Base-by-base conservation (phyloP, 2,329 filamentous ascomycete species). In the Calonectria hongkongensis region DNA sequence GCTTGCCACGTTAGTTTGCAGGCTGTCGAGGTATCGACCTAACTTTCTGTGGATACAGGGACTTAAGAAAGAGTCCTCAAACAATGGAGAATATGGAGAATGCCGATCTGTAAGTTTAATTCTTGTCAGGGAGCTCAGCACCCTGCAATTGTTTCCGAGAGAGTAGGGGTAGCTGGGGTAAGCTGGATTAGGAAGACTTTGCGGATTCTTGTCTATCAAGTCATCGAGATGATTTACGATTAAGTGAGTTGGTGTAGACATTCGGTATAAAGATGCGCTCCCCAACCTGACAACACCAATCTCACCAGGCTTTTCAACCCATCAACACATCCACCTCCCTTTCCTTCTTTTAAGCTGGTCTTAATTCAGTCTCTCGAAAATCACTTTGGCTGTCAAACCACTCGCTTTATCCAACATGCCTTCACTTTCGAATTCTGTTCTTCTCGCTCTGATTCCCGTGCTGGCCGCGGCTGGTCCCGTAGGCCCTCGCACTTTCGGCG, bases 291-390 rank as follows among this genome's bases (percentile, higher is more conserved):
- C 18, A 60, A 41, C 21, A 1, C 54, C 21, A 41, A 27, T 41
- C 54, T 60, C 54, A 41, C 39, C 54, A 60, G 54, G 54, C 54
- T 27, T 15, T 25, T 60, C 33, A 39, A 36, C 21, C 36, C 54
- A 18, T 60, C 33, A 18, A 60, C 36, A 18, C 54, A 60, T 15
- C 15, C n/a, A 60, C 54, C 54, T 41, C 36, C 36, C 54, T 43
- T 60, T 41, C 21, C 13, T 60, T 60, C 54, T 43, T 60, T 41
- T 60, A 60, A 60, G 54, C 54, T 60, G 54, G 54, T 60, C 54
- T 60, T 60, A 60, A 18, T 60, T 60, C 54, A 60, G 12, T 39
- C 54, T 27, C 39, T 60, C 54, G 21, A 12, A n/a, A 39, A 60
- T 15, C 15, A 7, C 21, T 16, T 16, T n/a, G 4, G 36, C 25